Conservation (phyloP, 306 rosid genomes). For the Vigna trinervia region DNA sequence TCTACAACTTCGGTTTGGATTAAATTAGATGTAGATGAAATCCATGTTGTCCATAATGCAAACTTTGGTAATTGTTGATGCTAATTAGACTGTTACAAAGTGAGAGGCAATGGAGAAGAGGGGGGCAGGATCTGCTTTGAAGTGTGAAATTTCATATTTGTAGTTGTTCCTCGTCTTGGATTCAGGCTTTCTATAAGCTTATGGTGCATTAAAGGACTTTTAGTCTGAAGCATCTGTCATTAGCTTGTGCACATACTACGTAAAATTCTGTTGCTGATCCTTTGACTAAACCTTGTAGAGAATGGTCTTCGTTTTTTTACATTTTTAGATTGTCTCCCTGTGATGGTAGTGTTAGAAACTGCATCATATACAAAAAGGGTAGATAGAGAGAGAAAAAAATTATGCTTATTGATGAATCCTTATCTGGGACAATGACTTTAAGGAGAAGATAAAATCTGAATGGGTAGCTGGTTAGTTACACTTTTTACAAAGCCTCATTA, state of each 20-base stretch:
- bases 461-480: background rate
- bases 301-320: background rate
- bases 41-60: constrained; percentile 12
- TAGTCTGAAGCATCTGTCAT: constrained; percentile 13
- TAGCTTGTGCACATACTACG: constrained; percentile 15
- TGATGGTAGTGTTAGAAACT: background rate
- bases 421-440: background rate
- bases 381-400: background rate
- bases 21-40: constrained; percentile 36
- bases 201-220: constrained; percentile 21
- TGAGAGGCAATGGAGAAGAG: background rate
- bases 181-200: constrained; percentile 11
- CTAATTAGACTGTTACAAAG: constrained; percentile 18
- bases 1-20: background rate
- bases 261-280: background rate
- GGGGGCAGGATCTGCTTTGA: constrained; percentile 30
- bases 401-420: background rate
- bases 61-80: constrained; percentile 22
- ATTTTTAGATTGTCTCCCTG: constrained; percentile 7
- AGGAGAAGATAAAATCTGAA: constrained; percentile 16
- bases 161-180: constrained; percentile 21
- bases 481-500: background rate
- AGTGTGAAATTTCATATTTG: constrained; percentile 4
- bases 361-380: background rate
- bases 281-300: constrained; percentile 6